Percentiles rank a stretch among this genome's conserved stretches.
phyloP scores from a whole-genome alignment of 1,284 basidiomycete genomes.

The Ceratobasidium sp. region DNA sequence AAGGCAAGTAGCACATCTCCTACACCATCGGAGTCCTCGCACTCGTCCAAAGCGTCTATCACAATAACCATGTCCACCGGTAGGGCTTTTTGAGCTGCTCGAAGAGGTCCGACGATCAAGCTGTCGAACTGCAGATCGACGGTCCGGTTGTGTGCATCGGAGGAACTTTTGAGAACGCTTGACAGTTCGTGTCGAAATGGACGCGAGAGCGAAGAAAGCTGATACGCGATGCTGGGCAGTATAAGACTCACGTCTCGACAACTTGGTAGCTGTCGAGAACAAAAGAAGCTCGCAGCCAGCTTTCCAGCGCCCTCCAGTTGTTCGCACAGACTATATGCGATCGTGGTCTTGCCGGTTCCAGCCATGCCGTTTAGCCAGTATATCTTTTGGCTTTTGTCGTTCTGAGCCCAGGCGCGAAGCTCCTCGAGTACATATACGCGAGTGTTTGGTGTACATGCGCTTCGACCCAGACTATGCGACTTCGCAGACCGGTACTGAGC shows the following conservation, averaged over 20 bases:
- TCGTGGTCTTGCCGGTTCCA: background rate
- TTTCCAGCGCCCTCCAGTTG: background rate
- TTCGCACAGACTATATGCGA: background rate
- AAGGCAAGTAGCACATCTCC: background rate
- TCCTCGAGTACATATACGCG: no score
- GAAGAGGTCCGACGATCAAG: background rate
- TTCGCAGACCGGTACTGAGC: no score
- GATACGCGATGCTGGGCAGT: background rate
- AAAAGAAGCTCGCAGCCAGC: conserved; percentile 19
- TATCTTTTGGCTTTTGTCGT: no score
- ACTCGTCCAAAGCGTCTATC: conserved; percentile 25
- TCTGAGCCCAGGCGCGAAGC: no score
- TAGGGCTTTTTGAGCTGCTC: no score
- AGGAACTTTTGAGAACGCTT: background rate
- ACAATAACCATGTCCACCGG: background rate
- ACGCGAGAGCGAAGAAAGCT: background rate
- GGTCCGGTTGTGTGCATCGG: no score
- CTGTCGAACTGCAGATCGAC: background rate
- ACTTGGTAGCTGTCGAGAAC: background rate
- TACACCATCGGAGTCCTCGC: background rate
- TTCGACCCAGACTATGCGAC: no score
- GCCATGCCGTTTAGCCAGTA: no score
- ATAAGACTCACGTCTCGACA: background rate
- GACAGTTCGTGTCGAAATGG: conserved; percentile 1
- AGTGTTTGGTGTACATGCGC: no score